Evolutionary conservation across 495 filamentous ascomycete genomes (phyloP), one percentile per base, ranked within the genome.

Genomic region (Neurospora sp.): DNA sequence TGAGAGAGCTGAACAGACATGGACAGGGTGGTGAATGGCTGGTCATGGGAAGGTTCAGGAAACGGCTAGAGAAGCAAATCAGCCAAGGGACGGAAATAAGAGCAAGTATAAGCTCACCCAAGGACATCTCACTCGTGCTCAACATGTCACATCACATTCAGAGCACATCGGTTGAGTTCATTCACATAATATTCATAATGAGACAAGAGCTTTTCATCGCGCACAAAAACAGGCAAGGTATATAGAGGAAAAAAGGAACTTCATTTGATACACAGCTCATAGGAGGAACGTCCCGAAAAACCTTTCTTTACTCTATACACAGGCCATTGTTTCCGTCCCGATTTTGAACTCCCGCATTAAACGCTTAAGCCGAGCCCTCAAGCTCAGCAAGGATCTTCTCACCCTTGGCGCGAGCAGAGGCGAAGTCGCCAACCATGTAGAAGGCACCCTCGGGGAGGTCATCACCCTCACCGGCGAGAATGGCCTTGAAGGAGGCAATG

Each of bases 301-400:
- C 75, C 75, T 73, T 74, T 76, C 79, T 72, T 79, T 73, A 48
- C 74, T 81, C 79, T 82, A 82, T 81, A 82, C 81, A 82, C 80
- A 81, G 74, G 77, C 76, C 74, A 74, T 78, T 78, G 74, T 72
- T 71, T 78, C 77, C 78, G 74, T 75, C 76, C 74, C 76, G 31
- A 70, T 79, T 78, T 79, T 76, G 81, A 82, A 81, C 82, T 80
- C 83, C 80, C 82, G 81, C 84, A 87, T 87, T 91, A 92, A 74
- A 76, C 45, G 77, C 83, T 86, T 85, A 66, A 62, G 54, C 54
- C 13, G 2, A 4, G 54, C 87, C 88, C 87, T 96, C 93, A 76
- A 99, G 86, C 81, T 98, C 96, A 78, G 96, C 94, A 85, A 98
- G 85, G 87, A 99, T 97, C 94, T 98, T 97, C 91, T 97, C 94